A percentile compares a stretch with the other conserved stretches of the same genome.
Evolutionary conservation across 495 filamentous ascomycete species (phyloP).

Genomic region (Lindgomyces ingoldianus): DNA sequence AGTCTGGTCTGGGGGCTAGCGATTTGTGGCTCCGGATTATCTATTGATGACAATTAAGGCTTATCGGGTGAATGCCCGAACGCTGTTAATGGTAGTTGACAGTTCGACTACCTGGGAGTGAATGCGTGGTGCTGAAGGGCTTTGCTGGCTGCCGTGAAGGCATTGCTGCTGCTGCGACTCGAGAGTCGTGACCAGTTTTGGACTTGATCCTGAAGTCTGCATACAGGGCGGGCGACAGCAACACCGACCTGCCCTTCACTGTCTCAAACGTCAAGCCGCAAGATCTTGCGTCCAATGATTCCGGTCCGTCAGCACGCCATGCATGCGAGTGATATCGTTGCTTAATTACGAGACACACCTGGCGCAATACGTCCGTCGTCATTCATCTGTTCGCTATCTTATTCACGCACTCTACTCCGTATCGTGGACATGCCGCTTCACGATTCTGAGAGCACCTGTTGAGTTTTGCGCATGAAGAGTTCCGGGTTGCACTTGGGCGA

Average conservation of each 20-base stretch:
- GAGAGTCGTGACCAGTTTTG: no score
- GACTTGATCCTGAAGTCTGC: neutral
- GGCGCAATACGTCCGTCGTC: neutral
- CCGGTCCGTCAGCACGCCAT: conserved; percentile 10
- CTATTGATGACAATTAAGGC: neutral
- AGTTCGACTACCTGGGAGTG: neutral
- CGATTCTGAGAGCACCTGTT: neutral
- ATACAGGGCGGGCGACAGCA: neutral
- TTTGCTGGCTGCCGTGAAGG: no score
- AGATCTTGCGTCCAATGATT: neutral
- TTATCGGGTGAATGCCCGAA: neutral
- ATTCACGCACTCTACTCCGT: neutral
- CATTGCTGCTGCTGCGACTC: no score
- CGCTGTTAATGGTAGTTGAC: neutral
- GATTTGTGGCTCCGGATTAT: neutral
- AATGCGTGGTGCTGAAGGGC: no score
- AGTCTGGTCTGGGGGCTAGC: neutral
- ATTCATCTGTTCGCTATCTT: neutral
- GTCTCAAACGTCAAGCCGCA: neutral
- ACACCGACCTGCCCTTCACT: no score
- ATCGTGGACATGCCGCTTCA: no score
- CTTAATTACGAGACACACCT: conserved; percentile 20
- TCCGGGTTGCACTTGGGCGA: neutral
- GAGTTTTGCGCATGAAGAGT: neutral
- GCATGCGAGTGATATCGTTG: neutral